Conservation (phyloP, 768 basidiomycete species). For the Lyophyllum shimeji region DNA sequence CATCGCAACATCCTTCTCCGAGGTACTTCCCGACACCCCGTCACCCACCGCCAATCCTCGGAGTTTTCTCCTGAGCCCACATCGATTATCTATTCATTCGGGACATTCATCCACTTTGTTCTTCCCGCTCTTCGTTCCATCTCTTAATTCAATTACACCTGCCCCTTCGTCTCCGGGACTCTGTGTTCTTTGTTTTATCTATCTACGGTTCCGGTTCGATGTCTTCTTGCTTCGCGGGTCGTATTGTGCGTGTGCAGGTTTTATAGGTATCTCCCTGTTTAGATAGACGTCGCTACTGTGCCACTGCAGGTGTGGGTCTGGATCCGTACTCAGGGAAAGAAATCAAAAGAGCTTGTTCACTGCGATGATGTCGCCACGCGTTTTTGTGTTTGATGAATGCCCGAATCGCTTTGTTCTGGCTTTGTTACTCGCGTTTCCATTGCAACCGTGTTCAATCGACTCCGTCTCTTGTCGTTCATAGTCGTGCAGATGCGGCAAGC, state of each 20-base stretch:
- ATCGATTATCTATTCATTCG: constrained; percentile 7
- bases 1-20: constrained; percentile 1
- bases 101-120: constrained; percentile 7
- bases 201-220: background rate
- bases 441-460: no score
- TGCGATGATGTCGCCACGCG: background rate
- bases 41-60: constrained; percentile 6
- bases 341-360: background rate
- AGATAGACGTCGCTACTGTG: constrained; percentile 1
- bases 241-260: background rate
- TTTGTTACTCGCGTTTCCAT: no score
- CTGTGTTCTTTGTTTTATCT: constrained; percentile 1
- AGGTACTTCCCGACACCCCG: background rate
- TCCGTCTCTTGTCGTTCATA: no score
- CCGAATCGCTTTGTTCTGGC: background rate
- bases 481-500: no score
- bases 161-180: background rate
- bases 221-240: constrained; percentile 1
- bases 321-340: background rate
- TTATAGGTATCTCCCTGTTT: background rate
- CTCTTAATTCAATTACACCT: background rate
- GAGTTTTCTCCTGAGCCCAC: background rate
- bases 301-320: background rate
- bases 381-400: background rate
- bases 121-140: background rate